A percentile compares a stretch with the other conserved stretches of the same genome.
Evolutionary conservation across 768 basidiomycete genomes (phyloP).

Genomic region (Amylocystis lapponica): DNA sequence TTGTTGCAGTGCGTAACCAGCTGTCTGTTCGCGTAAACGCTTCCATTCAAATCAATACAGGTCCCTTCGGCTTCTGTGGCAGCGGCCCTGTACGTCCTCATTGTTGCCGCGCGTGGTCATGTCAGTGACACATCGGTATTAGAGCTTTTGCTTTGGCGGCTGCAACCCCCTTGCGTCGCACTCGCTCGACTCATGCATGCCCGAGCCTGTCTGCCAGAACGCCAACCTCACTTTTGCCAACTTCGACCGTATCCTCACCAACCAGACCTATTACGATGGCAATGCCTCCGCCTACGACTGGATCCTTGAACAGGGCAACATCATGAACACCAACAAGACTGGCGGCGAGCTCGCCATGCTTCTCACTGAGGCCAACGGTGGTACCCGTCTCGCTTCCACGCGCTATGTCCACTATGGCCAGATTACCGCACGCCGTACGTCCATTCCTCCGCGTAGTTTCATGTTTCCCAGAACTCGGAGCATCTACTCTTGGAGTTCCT

Average conservation of each 20-base stretch:
- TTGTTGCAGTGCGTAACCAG: constrained; percentile 36
- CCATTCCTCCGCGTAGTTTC: background rate
- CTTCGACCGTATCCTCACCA: constrained; percentile 59
- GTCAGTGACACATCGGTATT: background rate
- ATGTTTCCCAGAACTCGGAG: constrained; percentile 7
- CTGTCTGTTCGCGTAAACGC: no score
- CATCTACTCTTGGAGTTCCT: no score
- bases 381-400: constrained; percentile 74
- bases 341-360: constrained; percentile 63
- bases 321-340: constrained; percentile 56
- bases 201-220: constrained; percentile 66
- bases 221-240: constrained; percentile 56
- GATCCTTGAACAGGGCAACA: constrained; percentile 60
- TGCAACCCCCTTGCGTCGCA: constrained; percentile 75
- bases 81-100: constrained; percentile 29
- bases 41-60: constrained; percentile 19
- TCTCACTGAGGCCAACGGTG: constrained; percentile 66
- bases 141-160: constrained; percentile 78
- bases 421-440: constrained; percentile 56
- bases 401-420: constrained; percentile 79
- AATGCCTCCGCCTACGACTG: constrained; percentile 73
- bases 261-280: constrained; percentile 64
- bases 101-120: constrained; percentile 1
- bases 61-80: constrained; percentile 54
- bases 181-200: constrained; percentile 57